A percentile compares a stretch with the other conserved stretches of the same genome.
Conservation (phyloP, 202 grass and related monocot species). For the Carex sylvatica region DNA sequence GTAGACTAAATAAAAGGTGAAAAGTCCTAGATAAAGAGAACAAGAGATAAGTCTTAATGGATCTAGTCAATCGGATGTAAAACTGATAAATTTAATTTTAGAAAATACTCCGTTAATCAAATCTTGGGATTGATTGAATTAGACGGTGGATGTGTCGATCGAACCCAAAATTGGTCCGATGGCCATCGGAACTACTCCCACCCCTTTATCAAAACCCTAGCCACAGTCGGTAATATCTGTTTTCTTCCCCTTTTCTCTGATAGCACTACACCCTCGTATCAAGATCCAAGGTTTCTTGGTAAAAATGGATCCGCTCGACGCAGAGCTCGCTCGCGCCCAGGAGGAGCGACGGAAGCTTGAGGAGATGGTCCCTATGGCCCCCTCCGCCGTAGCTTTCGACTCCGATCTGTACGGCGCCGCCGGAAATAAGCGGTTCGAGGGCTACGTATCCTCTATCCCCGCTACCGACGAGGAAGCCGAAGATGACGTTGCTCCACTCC, state of each 20-base stretch:
- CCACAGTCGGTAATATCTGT: not conserved
- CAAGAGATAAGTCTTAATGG: too few relatives aligned
- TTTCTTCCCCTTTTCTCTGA: not conserved
- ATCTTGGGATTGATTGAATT: too few relatives aligned
- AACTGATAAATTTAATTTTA: too few relatives aligned
- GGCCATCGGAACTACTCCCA: too few relatives aligned
- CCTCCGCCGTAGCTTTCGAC: constrained; percentile 82
- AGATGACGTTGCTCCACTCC: constrained; percentile 37
- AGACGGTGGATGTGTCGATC: too few relatives aligned
- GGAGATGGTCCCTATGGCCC: constrained; percentile 63
- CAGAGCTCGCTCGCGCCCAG: constrained; percentile 69
- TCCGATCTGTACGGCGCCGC: constrained; percentile 78
- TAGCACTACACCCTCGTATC: not conserved
- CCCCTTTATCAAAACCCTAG: not conserved
- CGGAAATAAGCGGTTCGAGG: constrained; percentile 67
- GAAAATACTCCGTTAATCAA: too few relatives aligned
- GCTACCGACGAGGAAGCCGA: constrained; percentile 67
- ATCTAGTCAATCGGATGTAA: too few relatives aligned
- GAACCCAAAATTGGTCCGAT: too few relatives aligned
- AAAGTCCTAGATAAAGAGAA: too few relatives aligned
- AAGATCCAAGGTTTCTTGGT: constrained; percentile 14
- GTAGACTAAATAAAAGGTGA: too few relatives aligned
- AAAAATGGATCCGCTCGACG: constrained; percentile 68
- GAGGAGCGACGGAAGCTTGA: constrained; percentile 84
- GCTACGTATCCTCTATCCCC: constrained; percentile 84